These are phyloP conservation scores for Acanthamoeba castellanii DNA, from an alignment of 208 protist genomes.

Conservation along the genomic window DNA sequence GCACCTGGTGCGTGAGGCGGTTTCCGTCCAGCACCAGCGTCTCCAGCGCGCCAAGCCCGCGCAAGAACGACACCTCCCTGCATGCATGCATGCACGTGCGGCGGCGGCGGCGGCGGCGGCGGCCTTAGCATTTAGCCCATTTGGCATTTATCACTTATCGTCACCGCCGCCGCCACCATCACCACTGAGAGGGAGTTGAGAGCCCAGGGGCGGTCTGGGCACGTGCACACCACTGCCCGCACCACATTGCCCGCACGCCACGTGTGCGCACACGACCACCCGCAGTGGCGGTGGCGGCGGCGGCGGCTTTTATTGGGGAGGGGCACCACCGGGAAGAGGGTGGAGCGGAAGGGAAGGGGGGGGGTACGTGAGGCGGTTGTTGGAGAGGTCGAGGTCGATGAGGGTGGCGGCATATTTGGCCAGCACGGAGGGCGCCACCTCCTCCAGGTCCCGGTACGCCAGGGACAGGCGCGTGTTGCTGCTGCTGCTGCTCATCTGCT, in stretches of 20 bases:
- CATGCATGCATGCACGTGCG: not conserved
- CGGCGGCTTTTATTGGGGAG: too few relatives aligned
- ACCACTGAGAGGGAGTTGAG: too few relatives aligned
- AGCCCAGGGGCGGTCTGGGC: too few relatives aligned
- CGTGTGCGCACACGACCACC: too few relatives aligned
- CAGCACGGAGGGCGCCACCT: not conserved
- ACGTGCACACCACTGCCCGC: too few relatives aligned
- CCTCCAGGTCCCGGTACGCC: slow-evolving; percentile 39
- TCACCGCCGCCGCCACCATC: too few relatives aligned
- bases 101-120: too few relatives aligned
- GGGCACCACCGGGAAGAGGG: too few relatives aligned
- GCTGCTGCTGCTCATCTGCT: not conserved
- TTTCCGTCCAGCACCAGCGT: slow-evolving; percentile 84
- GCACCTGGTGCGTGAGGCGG: slow-evolving; percentile 75
- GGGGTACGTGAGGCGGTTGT: not conserved
- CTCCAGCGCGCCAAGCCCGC: slow-evolving; percentile 74
- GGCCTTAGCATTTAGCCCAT: not conserved
- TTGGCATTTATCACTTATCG: too few relatives aligned
- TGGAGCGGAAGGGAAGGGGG: not conserved
- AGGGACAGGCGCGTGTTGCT: slow-evolving; percentile 10
- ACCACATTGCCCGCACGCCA: too few relatives aligned
- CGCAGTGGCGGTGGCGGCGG: too few relatives aligned
- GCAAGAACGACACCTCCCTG: slow-evolving; percentile 75
- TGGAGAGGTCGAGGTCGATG: slow-evolving; percentile 14
- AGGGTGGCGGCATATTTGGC: not conserved